Evolutionary conservation across 2,329 filamentous ascomycete species (phyloP), one percentile per base, ranked within the genome.

Genomic region (Penicillium sp.): DNA sequence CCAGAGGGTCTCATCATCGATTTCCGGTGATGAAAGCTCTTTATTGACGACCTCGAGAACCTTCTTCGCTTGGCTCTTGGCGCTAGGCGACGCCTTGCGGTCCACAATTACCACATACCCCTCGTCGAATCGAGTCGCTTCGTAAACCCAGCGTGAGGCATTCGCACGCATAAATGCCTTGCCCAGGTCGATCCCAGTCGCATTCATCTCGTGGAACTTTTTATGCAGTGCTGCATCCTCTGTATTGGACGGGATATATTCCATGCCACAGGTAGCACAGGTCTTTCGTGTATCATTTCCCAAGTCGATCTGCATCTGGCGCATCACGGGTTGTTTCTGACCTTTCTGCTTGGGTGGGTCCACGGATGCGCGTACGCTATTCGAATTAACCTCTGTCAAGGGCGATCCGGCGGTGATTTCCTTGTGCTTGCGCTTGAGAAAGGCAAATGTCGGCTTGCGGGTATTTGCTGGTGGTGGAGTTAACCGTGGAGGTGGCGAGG

Each of bases 251-350:
- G 85, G 82, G 35, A 85, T 80, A 64, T 88, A 89, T 53, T 86
- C 84, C 86, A 89, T 89, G 1, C 84, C 83, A 65, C 86, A 89
- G 3, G 75, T 77, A 38, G 77, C 75, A 72, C 86, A 89, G 12
- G 80, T 83, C 63, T 82, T 83, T 47, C 82, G 79, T 40, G 81
- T 74, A 42, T 83, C 79, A 40, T 78, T 76, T 2, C 84, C 85
- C 13, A 87, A 75, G 64, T 85, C 84, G 59, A 88, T 80, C 64
- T 85, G 83, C 77, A 85, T 85, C 67, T 88, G 85, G 50, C 81
- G 81, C 58, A 86, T 66, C 8, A 69, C 68, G 6, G 69, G 68
- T 54, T 64, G 73, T 46, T 71, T 72, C 33, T 65, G 67, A 33
- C 60, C 60, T 29, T 59, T 58, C 45, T 76, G 75, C 61, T 73